Evolutionary conservation across 2,329 filamentous ascomycete species (phyloP).

Genomic region (Chalaropsis thielavioides): DNA sequence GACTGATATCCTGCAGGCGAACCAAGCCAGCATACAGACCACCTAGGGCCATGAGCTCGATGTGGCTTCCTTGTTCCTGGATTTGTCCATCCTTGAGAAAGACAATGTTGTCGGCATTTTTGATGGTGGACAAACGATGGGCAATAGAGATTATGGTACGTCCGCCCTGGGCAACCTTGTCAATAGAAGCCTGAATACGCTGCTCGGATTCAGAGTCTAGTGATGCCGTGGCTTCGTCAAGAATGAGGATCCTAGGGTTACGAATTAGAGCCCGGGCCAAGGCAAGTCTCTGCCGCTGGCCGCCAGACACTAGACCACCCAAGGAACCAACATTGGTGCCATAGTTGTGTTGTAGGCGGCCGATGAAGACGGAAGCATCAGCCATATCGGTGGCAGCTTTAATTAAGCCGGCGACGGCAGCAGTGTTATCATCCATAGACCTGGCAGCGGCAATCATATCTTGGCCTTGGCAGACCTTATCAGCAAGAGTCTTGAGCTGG

Average conservation of each 20-base stretch:
- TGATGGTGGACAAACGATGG: conserved; percentile 46
- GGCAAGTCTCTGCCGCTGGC: conserved; percentile 46
- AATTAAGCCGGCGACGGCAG: conserved; percentile 38
- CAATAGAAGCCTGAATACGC: conserved; percentile 37
- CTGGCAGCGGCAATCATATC: conserved; percentile 32
- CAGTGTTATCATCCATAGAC: conserved; percentile 29
- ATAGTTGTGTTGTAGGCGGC: conserved; percentile 38
- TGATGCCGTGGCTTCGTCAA: conserved; percentile 48
- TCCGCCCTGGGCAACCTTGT: conserved; percentile 30
- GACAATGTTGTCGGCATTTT: conserved; percentile 51
- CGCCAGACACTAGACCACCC: conserved; percentile 42
- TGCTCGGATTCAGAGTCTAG: conserved; percentile 45
- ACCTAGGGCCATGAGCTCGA: conserved; percentile 39
- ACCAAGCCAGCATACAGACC: conserved; percentile 41
- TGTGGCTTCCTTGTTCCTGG: conserved; percentile 49
- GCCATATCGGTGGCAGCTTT: conserved; percentile 40
- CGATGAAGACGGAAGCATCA: conserved; percentile 43
- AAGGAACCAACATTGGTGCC: conserved; percentile 38
- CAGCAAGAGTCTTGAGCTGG: conserved; percentile 35
- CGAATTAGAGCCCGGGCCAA: conserved; percentile 43
- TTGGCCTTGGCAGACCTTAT: conserved; percentile 36
- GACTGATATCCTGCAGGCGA: conserved; percentile 26
- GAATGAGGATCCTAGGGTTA: conserved; percentile 41
- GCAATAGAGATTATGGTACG: conserved; percentile 54
- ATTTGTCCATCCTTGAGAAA: conserved; percentile 47